Evolutionary conservation across 352 stramenopile genomes (phyloP), one percentile per base, ranked within the genome.

Genomic region (Peronospora tabacina): DNA sequence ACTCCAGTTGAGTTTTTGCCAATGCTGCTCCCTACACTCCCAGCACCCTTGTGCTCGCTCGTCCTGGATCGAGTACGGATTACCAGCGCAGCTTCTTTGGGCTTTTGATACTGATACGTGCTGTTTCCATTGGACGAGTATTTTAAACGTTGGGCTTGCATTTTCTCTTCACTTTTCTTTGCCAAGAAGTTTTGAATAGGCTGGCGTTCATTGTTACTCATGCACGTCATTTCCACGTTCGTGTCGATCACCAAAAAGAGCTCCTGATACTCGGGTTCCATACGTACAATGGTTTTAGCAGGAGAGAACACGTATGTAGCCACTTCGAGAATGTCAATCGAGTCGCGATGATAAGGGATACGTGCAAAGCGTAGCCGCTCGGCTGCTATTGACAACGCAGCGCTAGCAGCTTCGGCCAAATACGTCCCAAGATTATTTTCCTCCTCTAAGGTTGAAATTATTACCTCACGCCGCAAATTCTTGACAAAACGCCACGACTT

Each of bases 31-130:
- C 66, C 69, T 5, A 59, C 70, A 43, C 73, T 84, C 5, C 61
- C 67, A 16, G 53, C 34, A 17, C 63, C 65, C 19, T 71, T 72
- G 34, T 83, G 72, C 30, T 80, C 75, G 30, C 67, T 69, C 17
- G 75, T 73, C n/a, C 66, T 80, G 2, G 72, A 82, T 52, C 86
- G 77, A 16, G 76, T 90, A 37, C 74, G 81, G 45, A 89, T 92
- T 22, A 91, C 77, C 11, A 91, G 57, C 8, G 76, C 80, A 1
- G 80, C 68, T 49, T 91, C 80, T 49, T 85, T 87, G 2, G 80
- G 77, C 38, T 89, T 91, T 35, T 70, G 61, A 36, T 84, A 83
- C 43, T 79, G 70, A 20, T 82, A 83, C 13, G 68, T 68, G 37
- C 58, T 82, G 19, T 37, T 66, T 22, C 63, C 65, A 24, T 52